These are phyloP conservation scores for Hermanozyma aechmeae DNA, from an alignment of 805 yeast genomes.

Conservation along the genomic window DNA sequence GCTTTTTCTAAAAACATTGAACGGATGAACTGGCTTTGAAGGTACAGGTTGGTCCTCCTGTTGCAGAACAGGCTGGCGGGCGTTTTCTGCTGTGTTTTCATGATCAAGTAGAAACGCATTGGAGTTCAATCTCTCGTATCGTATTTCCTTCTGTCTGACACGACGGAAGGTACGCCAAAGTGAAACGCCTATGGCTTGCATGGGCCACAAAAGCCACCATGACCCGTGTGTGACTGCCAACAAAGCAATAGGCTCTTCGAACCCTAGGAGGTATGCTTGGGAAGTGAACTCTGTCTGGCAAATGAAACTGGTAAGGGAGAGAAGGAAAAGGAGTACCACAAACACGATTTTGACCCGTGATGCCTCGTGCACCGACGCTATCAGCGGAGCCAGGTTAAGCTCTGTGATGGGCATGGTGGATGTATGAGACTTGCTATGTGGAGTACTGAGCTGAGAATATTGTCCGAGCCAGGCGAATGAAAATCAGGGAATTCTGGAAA, in stretches of 20 bases:
- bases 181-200: conserved; percentile 47
- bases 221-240: conserved; percentile 67
- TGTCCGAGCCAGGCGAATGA: too few species aligned
- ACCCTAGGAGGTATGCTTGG: conserved; percentile 49
- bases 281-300: conserved; percentile 75
- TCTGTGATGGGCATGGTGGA: conserved; percentile 28
- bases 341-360: conserved; percentile 30
- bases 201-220: conserved; percentile 68
- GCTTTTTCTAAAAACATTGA: conserved; percentile 27
- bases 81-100: conserved; percentile 7
- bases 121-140: conserved; percentile 19
- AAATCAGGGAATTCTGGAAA: too few species aligned
- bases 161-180: conserved; percentile 28
- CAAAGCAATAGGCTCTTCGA: conserved; percentile 60
- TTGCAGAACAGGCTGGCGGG: not conserved
- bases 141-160: conserved; percentile 1
- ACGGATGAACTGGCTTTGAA: not conserved
- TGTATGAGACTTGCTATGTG: too few species aligned
- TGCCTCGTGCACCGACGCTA: conserved; percentile 14
- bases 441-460: too few species aligned
- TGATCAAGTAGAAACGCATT: conserved; percentile 16
- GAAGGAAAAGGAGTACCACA: conserved; percentile 21
- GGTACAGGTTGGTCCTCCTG: not conserved
- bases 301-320: conserved; percentile 50
- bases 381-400: conserved; percentile 15